Conservation (phyloP, 192 early-diverging fungal species). For the Helicostylum pulchrum region DNA sequence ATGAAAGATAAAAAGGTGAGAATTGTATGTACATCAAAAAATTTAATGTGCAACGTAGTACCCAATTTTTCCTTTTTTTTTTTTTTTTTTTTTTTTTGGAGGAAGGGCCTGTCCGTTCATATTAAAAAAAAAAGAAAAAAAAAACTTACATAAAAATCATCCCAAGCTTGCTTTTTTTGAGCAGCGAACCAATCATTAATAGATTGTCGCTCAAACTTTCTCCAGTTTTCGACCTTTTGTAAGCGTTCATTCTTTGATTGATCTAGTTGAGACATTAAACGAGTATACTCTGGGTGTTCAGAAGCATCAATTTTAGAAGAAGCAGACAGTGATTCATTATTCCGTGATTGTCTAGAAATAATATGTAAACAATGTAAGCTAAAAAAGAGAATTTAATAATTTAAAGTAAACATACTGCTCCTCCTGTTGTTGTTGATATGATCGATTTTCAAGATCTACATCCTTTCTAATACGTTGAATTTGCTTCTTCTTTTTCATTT, state of each 20-base stretch:
- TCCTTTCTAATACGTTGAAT: background rate
- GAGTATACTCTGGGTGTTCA: constrained; percentile 16
- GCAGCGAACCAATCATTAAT: constrained; percentile 16
- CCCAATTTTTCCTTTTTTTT: background rate
- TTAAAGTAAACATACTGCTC: too few relatives aligned
- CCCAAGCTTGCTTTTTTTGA: constrained; percentile 16
- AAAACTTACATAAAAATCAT: constrained; percentile 18
- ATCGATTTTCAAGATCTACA: too few relatives aligned
- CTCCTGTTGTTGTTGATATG: too few relatives aligned
- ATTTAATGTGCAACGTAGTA: too few relatives aligned
- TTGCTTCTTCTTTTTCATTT: constrained; percentile 10
- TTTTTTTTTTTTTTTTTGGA: background rate
- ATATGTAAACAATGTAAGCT: too few relatives aligned
- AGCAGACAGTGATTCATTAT: too few relatives aligned
- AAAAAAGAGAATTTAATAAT: background rate
- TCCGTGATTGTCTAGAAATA: too few relatives aligned
- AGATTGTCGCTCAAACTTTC: constrained; percentile 11
- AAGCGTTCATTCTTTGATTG: constrained; percentile 6
- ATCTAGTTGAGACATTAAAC: constrained; percentile 12
- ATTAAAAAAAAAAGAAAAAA: background rate
- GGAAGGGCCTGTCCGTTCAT: background rate
- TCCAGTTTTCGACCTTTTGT: background rate
- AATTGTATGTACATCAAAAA: too few relatives aligned
- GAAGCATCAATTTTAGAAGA: background rate
- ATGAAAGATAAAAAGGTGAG: background rate